Evolutionary conservation across 208 protist genomes (phyloP), one percentile per base, ranked within the genome.

Genomic region (Wallacemonas sp.): DNA sequence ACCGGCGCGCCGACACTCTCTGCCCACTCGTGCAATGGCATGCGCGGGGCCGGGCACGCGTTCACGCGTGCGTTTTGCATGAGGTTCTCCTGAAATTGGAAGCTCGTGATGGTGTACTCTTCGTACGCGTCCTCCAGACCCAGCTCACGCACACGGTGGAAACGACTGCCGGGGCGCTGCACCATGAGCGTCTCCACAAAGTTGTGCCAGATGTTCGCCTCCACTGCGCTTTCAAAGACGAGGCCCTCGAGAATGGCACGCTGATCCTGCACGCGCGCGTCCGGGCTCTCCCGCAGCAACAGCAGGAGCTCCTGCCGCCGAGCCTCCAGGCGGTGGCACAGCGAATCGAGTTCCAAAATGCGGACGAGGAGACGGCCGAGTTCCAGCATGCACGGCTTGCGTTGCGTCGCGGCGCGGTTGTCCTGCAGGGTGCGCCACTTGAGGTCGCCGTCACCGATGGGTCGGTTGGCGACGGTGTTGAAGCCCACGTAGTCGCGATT

Each of bases 371-470:
- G 60, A 1, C 90, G 79, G 19, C 90, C 90, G 4, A 95, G 79
- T 62, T 93, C 87, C 3, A 95, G 52, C 57, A 92, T 91, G 70
- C 90, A 90, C 55, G 90, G 90, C 66, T 93, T 95, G 30, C 86
- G 85, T 60, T 86, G 75, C 5, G 72, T 69, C 55, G 80, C 80
- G 19, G 78, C 76, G 9, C 36, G 54, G 21, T 77, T 67, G 14
- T 36, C 58, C 21, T 73, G 55, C 30, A 73, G 44, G 9, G 26
- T 29, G 43, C 72, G 69, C 84, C 88, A 92, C 24, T 76, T 70
- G 6, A 78, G 65, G 65, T 92, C 84, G 19, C 82, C 80, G 11
- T 83, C 78, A 38, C 85, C 84, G 44, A 93, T 92, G 23, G 72
- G 68, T 16, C 77, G 38, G 32, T 73, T 75, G 19, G 72, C 68